Conservation (phyloP, 768 basidiomycete species). For the Naganishia friedmannii region DNA sequence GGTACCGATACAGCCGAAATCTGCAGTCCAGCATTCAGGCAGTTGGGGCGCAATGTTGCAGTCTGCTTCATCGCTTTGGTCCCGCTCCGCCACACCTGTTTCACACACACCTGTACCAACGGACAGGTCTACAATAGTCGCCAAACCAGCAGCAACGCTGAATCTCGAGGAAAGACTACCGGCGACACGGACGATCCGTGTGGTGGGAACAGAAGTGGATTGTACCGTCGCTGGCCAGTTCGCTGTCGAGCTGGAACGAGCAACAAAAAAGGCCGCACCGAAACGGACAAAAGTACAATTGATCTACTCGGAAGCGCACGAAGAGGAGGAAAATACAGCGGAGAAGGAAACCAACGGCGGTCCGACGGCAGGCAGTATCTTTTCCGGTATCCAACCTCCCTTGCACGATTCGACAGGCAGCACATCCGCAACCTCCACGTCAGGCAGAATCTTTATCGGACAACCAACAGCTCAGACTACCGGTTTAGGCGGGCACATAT, state of each 20-base stretch:
- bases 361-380: constrained; percentile 68
- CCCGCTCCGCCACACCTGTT: constrained; percentile 5
- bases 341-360: constrained; percentile 73
- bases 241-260: constrained; percentile 68
- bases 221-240: constrained; percentile 50
- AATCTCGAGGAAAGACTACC: constrained; percentile 47
- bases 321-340: constrained; percentile 40
- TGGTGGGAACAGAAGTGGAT: constrained; percentile 50
- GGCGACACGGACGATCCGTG: constrained; percentile 42
- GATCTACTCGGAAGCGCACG: constrained; percentile 60
- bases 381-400: constrained; percentile 73
- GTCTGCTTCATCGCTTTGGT: constrained; percentile 45
- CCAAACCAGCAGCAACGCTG: constrained; percentile 44
- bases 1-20: constrained; percentile 35
- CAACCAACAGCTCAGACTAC: constrained; percentile 91
- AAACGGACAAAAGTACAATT: constrained; percentile 69
- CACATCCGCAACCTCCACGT: constrained; percentile 58
- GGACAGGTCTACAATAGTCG: constrained; percentile 35
- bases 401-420: neutral
- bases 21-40: constrained; percentile 28
- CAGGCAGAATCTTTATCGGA: constrained; percentile 81
- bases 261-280: constrained; percentile 93
- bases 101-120: constrained; percentile 28
- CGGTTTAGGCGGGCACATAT: constrained; percentile 67
- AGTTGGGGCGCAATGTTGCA: constrained; percentile 45